Evolutionary conservation across 805 yeast genomes (phyloP), one percentile per base, ranked within the genome.

Genomic region (Saccharomycopsis fodiens): DNA sequence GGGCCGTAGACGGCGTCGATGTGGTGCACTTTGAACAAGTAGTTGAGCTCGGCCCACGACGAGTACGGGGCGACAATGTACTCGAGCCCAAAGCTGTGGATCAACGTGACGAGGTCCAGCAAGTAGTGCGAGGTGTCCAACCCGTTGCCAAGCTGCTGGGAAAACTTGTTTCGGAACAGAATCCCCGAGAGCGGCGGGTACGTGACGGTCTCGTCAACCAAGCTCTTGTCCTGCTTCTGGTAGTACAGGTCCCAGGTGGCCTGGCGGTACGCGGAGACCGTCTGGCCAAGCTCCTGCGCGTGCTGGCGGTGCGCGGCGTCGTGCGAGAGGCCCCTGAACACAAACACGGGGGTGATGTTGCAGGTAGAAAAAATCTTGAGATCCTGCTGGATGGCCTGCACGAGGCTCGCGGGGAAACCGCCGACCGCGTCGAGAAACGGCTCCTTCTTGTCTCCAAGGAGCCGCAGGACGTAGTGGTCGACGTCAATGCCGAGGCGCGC

Each of bases 1-100:
- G 96, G 81, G 1, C 95, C 96, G 62, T 79, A 85, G 31, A 89
- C 77, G 3, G 83, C 79, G 60, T 89, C 88, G 42, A 91, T 74
- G 39, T 69, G 64, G 0, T 67, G 69, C 41, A 67, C 68, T 38
- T 73, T 73, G 51, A 72, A 70, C 55, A 91, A 64, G 56, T 86
- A 87, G 4, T 84, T 76, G 55, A 93, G 68, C 62, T 91, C 96
- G 35, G 80, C 74, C 64, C 87, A 79, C 0, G 96, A 78, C 37
- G 79, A 71, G 58, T 79, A 88, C 3, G 97, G 97, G 30, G 95
- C 83, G 10, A 88, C 76, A 46, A 87, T 62, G 58, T 73, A 89
- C 48, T 80, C 82, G 10, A 85, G 63, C 2, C 67, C 72, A 41
- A 71, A 67, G 17, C 70, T 73, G 31, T 71, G 69, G 47, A 91